Base-by-base conservation (phyloP, 1,139 yeast genomes). In the Geotrichum restrictum region DNA sequence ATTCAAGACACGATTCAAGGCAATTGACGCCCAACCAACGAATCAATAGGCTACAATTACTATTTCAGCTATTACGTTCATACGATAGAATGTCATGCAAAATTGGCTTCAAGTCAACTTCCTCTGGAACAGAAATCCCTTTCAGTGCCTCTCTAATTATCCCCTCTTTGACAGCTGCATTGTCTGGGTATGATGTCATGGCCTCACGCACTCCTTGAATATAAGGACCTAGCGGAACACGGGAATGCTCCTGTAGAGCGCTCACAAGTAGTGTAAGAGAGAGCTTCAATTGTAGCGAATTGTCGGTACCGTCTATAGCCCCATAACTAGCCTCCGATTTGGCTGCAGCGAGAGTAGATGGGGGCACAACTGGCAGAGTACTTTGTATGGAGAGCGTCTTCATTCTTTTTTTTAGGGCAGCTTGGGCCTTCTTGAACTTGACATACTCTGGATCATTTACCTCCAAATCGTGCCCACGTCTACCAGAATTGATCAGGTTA, bases 51-150 rank as follows among this genome's bases (percentile, higher is more conserved):
- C 39, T 24, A 24, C 29, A 24, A 24, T 24, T 24, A 24, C 29
- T 24, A 24, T 8, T 24, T 8, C 8, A 24, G 5, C 29, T 24
- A 8, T 8, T 24, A 18, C 18, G 13, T 3, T 51, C 53, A 41
- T 45, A 46, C 32, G 49, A 36, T 13, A 63, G 57, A 8, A 64
- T 58, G 29, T 61, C 65, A 18, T 56, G 54, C 21, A 64, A 39
- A 4, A 63, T 56, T 10, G 66, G 62, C 21, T 57, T 53, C 42
- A 65, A 51, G 48, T 65, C 66, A 11, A 65, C 62, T 38, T 60
- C 61, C 10, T 57, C 57, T 1, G 68, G 67, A 10, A 64, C 57
- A 4, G 49, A 42, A 24, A 64, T 57, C 3, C 62, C 62, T 36
- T 60, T 52, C 6, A 65, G 59, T 2, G 68, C 68, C 43, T 62